Evolutionary conservation across 2,329 filamentous ascomycete species (phyloP).

Genomic region (Diaporthe sp.): DNA sequence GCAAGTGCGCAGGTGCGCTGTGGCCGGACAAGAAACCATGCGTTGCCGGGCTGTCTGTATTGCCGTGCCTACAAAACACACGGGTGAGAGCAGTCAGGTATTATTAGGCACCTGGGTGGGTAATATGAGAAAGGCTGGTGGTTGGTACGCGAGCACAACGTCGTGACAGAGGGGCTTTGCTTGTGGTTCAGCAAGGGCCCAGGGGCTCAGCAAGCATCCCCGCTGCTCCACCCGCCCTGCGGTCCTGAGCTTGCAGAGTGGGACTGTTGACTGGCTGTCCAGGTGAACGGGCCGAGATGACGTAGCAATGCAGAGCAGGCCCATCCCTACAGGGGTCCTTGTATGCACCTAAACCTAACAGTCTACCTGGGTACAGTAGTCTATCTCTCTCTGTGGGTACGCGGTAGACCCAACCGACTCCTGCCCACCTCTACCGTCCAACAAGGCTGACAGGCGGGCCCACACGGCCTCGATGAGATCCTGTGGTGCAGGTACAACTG

Average conservation of each 20-base stretch:
- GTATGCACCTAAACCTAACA: not conserved
- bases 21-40: not conserved
- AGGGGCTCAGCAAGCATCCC: conserved; percentile 17
- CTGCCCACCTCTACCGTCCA: not conserved
- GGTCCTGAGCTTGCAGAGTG: conserved; percentile 10
- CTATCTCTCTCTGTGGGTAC: not conserved
- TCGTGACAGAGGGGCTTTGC: conserved; percentile 31
- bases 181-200: not conserved
- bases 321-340: conserved; percentile 11
- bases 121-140: conserved; percentile 24
- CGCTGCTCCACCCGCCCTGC: conserved; percentile 21
- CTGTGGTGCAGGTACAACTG: not conserved
- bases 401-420: not conserved
- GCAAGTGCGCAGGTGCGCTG: not conserved
- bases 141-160: conserved; percentile 19
- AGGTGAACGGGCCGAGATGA: conserved; percentile 35
- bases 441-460: conserved; percentile 16
- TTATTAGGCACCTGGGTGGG: conserved; percentile 16
- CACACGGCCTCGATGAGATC: not conserved
- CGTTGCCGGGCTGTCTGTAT: not conserved
- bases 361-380: not conserved
- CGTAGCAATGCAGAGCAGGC: conserved; percentile 30
- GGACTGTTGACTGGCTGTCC: conserved; percentile 41
- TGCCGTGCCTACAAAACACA: not conserved
- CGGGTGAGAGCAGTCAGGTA: not conserved